Evolutionary conservation across 352 stramenopile genomes (phyloP).

Genomic region (Elongisporangium senticosum): DNA sequence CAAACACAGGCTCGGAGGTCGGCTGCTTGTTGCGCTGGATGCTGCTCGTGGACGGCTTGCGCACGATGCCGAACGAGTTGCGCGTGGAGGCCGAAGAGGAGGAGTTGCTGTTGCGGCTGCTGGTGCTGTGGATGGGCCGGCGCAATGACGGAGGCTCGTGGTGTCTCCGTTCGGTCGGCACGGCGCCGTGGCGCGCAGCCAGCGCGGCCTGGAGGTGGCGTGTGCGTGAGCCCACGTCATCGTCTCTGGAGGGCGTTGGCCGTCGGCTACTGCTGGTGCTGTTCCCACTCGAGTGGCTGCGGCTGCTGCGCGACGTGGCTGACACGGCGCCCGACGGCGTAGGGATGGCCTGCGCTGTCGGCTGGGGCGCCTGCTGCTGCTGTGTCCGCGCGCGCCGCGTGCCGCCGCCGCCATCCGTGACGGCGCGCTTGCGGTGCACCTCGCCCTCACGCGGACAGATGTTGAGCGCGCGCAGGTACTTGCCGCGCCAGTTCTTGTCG

Average conservation of each 20-base stretch:
- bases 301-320: neutral
- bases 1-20: constrained; percentile 20
- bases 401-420: neutral
- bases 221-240: neutral
- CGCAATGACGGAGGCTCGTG: neutral
- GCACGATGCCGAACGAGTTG: constrained; percentile 12
- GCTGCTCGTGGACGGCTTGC: constrained; percentile 2
- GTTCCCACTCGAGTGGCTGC: neutral
- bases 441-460: constrained; percentile 45
- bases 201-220: neutral
- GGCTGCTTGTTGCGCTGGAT: constrained; percentile 17
- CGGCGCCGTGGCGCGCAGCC: neutral
- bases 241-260: neutral
- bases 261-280: neutral
- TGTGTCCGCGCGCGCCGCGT: neutral
- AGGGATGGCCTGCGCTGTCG: neutral
- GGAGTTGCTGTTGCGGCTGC: constrained; percentile 7
- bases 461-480: constrained; percentile 74
- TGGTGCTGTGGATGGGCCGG: constrained; percentile 10
- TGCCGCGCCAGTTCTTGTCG: constrained; percentile 65
- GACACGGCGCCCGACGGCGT: neutral
- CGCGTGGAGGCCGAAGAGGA: constrained; percentile 5
- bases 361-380: neutral
- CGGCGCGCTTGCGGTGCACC: neutral
- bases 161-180: neutral